A percentile compares a stretch with the other conserved stretches of the same genome.
Evolutionary conservation across 345 rosid genomes (phyloP).

Genomic region (Durio zibethinus): DNA sequence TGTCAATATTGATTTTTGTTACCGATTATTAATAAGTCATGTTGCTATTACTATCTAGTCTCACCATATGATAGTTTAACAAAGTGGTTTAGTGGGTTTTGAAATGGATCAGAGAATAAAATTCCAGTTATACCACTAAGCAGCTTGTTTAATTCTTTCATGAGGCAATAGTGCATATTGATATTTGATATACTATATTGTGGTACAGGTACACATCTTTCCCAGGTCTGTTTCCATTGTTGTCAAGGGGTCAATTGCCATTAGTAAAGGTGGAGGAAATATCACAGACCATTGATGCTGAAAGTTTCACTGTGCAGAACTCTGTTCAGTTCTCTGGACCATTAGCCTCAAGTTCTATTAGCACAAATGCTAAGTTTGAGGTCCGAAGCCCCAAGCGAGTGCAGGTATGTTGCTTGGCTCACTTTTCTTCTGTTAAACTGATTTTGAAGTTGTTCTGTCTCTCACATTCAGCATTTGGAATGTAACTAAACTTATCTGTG

Average conservation of each 20-base stretch:
- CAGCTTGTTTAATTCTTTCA: background rate
- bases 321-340: conserved; percentile 77
- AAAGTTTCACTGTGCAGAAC: conserved; percentile 71
- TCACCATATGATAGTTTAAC: background rate
- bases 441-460: background rate
- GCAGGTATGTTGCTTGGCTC: conserved; percentile 44
- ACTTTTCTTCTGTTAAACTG: background rate
- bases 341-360: conserved; percentile 70
- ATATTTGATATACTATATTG: background rate
- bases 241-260: conserved; percentile 57
- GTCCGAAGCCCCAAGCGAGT: conserved; percentile 85
- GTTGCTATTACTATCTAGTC: background rate
- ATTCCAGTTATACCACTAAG: background rate
- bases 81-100: background rate
- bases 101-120: background rate
- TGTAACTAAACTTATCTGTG: background rate
- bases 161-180: background rate
- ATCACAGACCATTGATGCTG: conserved; percentile 87
- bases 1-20: background rate
- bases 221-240: conserved; percentile 67
- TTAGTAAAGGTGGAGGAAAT: conserved; percentile 84
- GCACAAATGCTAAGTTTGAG: conserved; percentile 87
- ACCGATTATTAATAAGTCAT: background rate
- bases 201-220: conserved; percentile 77
- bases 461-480: background rate